phyloP scores from a whole-genome alignment of 441 rosid species.

The Pelargonium cotyledonis region DNA sequence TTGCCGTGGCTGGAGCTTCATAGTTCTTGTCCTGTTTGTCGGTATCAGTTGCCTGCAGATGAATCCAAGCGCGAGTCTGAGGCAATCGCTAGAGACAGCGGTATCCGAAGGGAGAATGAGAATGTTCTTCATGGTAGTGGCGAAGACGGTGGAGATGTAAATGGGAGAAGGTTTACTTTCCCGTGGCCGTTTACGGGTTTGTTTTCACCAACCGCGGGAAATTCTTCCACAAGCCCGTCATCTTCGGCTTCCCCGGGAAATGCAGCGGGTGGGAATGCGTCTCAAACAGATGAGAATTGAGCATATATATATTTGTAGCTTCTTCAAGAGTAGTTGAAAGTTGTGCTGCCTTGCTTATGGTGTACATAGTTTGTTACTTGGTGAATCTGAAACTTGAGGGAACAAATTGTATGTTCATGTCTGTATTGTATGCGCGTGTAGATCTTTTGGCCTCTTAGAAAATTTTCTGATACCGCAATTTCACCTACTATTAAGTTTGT shows the following conservation, averaged over 20 bases:
- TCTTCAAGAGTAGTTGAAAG: conserved; percentile 21
- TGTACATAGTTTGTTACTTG: conserved; percentile 28
- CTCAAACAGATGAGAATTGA: conserved; percentile 37
- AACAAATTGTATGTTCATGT: conserved; percentile 17
- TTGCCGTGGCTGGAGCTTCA: conserved; percentile 70
- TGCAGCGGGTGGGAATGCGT: conserved; percentile 24
- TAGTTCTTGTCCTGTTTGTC: conserved; percentile 64
- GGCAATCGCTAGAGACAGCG: conserved; percentile 24
- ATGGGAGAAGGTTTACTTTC: conserved; percentile 45
- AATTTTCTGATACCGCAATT: background rate
- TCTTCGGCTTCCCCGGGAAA: conserved; percentile 19
- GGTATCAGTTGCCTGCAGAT: conserved; percentile 43
- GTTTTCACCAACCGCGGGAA: conserved; percentile 41
- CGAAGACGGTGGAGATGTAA: conserved; percentile 30
- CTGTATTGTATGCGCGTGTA: conserved; percentile 8
- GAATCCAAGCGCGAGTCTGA: conserved; percentile 47
- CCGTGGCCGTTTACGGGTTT: conserved; percentile 66
- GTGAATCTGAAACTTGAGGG: conserved; percentile 17
- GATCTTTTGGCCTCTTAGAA: conserved; percentile 7
- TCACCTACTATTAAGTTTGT: conserved; percentile 10
- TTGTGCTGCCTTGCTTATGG: conserved; percentile 16
- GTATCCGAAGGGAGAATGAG: conserved; percentile 27
- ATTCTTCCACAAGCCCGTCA: conserved; percentile 24
- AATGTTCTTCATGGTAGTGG: conserved; percentile 14
- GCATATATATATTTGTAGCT: no score